These are phyloP conservation scores for Penicillium alfredii DNA, from an alignment of 495 filamentous ascomycete genomes.

Conservation along the genomic window DNA sequence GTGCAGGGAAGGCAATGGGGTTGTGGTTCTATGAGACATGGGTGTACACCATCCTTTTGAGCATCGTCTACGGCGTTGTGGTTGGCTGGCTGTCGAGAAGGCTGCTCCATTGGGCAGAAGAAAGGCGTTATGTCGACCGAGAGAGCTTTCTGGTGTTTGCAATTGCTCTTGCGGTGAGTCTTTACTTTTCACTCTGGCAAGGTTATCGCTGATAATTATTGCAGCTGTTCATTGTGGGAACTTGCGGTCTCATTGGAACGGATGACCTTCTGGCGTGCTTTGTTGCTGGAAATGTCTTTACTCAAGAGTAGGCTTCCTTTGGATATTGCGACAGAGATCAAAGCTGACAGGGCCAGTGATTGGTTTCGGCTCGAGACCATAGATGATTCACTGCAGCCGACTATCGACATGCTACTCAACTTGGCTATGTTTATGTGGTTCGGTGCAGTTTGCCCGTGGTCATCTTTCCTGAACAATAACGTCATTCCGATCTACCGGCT, in stretches of 20 bases:
- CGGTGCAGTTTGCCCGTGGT: conserved; percentile 83
- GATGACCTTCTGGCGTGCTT: conserved; percentile 94
- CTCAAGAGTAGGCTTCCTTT: conserved; percentile 56
- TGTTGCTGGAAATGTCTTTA: conserved; percentile 86
- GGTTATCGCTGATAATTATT: conserved; percentile 10
- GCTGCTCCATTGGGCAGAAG: conserved; percentile 76
- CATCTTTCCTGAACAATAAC: conserved; percentile 56
- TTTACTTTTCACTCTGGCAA: conserved; percentile 7
- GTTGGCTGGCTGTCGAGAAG: conserved; percentile 80
- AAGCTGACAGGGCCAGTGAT: conserved; percentile 45
- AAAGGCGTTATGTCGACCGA: conserved; percentile 75
- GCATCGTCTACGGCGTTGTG: conserved; percentile 66
- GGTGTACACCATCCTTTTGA: conserved; percentile 76
- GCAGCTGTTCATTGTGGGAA: conserved; percentile 74
- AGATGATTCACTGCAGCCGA: conserved; percentile 86
- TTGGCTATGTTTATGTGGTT: conserved; percentile 88
- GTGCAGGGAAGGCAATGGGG: conserved; percentile 60
- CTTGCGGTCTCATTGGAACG: conserved; percentile 82
- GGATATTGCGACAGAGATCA: not conserved
- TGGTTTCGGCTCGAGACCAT: conserved; percentile 87
- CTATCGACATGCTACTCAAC: conserved; percentile 84
- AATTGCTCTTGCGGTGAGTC: conserved; percentile 68
- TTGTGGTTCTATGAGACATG: conserved; percentile 86
- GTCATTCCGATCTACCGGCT: conserved; percentile 74
- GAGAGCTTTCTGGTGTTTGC: conserved; percentile 90